Base-by-base conservation (phyloP, 805 yeast genomes). In the Saturnispora ahearnii region DNA sequence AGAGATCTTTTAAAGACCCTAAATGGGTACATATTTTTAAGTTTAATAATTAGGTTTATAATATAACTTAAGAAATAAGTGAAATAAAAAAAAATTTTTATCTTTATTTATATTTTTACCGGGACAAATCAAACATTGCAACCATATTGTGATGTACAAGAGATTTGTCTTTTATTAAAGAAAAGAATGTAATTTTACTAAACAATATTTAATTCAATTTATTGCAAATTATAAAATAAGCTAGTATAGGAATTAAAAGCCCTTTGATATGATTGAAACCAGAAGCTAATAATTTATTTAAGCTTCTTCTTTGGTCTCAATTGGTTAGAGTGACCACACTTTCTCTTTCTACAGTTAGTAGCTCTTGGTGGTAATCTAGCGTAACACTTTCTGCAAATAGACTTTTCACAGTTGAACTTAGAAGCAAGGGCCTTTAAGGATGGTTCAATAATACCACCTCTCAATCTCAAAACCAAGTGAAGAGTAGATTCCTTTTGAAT, bases 301-400 rank as follows among this genome's bases (percentile, higher is more conserved):
- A 88, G 83, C 90, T 91, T 91, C 95, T 91, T 91, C 95, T 91
- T 93, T 79, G 98, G 98, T 83, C 99, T 89, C 78, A 93, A 87
- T 82, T 93, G 99, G 84, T 93, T 93, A 74, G 96, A 82, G 95
- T 93, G 99, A 72, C 99, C 99, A 80, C 99, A 93, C 85, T 93
- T 93, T 88, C 97, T 89, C 98, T 93, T 93, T 83, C 99, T 89
- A 85, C 99, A 93, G 96, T 93, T 93, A 78, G 98, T 93, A 68
- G 99, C 99, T 87, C 98, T 95, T 78, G 99, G 96, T 72, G 99
- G 99, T 73, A 93, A 90, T 84, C 99, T 93, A 69, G 99, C 97
- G 85, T 93, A 93, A 82, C 99, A 93, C 76, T 90, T 87, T 79
- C 99, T 95, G 84, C 99, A 93, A 74, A 93, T 91, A 62, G 96